These are phyloP conservation scores for Suillus subluteus DNA, from an alignment of 768 basidiomycete species.

Conservation along the genomic window DNA sequence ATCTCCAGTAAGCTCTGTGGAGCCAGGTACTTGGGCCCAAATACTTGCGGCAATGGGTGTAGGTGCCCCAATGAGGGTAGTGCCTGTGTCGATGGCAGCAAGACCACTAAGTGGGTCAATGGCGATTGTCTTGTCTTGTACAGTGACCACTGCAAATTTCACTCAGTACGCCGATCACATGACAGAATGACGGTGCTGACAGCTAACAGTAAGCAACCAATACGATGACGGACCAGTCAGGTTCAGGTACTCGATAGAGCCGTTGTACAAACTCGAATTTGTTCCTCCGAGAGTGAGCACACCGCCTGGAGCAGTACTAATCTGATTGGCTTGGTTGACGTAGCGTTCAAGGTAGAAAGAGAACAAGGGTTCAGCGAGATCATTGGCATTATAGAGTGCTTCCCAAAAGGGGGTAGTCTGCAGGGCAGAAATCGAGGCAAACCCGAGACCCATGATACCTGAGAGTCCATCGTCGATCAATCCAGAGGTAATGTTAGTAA, in stretches of 20 bases:
- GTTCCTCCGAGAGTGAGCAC: conserved; percentile 74
- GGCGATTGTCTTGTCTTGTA: conserved; percentile 53
- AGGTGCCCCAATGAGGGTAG: conserved; percentile 91
- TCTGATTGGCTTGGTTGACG: conserved; percentile 34
- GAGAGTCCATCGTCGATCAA: conserved; percentile 57
- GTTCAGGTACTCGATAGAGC: conserved; percentile 65
- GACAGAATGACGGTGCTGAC: conserved; percentile 38
- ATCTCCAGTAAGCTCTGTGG: conserved; percentile 45
- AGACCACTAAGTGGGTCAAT: conserved; percentile 47
- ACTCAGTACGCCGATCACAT: background rate
- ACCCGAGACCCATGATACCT: conserved; percentile 81
- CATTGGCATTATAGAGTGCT: conserved; percentile 43
- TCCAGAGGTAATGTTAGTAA: conserved; percentile 45
- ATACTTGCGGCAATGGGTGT: conserved; percentile 58
- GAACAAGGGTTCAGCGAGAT: conserved; percentile 58
- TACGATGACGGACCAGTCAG: conserved; percentile 42
- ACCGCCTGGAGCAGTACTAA: conserved; percentile 58
- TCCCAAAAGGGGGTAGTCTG: conserved; percentile 68
- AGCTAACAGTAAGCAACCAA: conserved; percentile 61
- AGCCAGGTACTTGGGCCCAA: conserved; percentile 66
- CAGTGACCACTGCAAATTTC: conserved; percentile 51
- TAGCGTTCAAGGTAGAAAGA: conserved; percentile 66
- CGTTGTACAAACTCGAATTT: conserved; percentile 60
- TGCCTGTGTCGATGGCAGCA: conserved; percentile 93
- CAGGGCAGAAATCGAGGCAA: conserved; percentile 59